phyloP scores from a whole-genome alignment of 805 yeast species.

The Monosporozyma solicola region DNA sequence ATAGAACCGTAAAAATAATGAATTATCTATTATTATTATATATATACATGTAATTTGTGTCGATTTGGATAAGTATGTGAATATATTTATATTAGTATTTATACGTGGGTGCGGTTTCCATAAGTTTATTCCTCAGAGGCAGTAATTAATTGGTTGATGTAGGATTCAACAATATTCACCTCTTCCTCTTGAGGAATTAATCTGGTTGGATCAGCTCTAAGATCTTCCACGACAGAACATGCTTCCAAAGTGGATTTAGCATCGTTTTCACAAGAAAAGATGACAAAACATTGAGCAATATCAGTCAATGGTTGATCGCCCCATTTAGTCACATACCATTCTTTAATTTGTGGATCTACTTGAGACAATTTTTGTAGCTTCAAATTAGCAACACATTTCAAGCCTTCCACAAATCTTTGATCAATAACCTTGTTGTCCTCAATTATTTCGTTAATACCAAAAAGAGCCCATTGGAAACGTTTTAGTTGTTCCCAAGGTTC shows the following conservation, averaged over 20 bases:
- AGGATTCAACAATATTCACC: conserved; percentile 29
- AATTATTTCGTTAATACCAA: conserved; percentile 68
- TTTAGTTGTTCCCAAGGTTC: conserved; percentile 58
- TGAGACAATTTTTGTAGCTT: conserved; percentile 49
- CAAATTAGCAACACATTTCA: conserved; percentile 58
- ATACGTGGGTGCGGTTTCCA: not conserved
- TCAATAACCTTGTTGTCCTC: conserved; percentile 48
- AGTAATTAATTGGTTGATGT: conserved; percentile 17
- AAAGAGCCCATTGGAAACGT: conserved; percentile 73
- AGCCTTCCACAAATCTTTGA: conserved; percentile 53
- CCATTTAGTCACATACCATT: conserved; percentile 10
- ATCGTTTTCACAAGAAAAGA: conserved; percentile 39
- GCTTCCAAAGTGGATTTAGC: conserved; percentile 35
- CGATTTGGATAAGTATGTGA: not conserved
- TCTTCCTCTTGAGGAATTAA: conserved; percentile 29
- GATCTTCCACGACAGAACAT: conserved; percentile 34
- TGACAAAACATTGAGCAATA: conserved; percentile 38
- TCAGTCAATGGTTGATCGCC: conserved; percentile 12
- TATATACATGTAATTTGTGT: not conserved
- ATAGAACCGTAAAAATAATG: not conserved
- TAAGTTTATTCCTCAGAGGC: not conserved
- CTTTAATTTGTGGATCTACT: conserved; percentile 38
- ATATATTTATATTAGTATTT: not conserved
- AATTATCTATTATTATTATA: not conserved
- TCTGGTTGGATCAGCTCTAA: conserved; percentile 35